A percentile compares a stretch with the other conserved stretches of the same genome.
Conservation (phyloP, 306 rosid species). For the Fragaria vesca region DNA sequence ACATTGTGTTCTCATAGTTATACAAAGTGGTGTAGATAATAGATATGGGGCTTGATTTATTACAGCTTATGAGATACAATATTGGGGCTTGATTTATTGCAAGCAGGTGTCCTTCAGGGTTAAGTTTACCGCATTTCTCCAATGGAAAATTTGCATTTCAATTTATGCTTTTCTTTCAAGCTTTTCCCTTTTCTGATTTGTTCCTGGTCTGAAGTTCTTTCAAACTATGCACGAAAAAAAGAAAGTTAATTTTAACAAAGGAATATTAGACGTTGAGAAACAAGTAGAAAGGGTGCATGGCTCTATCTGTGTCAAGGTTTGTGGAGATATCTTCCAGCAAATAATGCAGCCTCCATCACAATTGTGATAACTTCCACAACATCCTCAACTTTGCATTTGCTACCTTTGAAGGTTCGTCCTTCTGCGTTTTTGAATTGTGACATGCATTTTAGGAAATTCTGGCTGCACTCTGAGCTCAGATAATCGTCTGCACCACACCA, state of each 20-base stretch:
- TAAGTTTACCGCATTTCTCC: neutral
- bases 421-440: constrained; percentile 41
- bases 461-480: constrained; percentile 87
- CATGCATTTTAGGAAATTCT: constrained; percentile 72
- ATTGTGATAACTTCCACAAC: constrained; percentile 61
- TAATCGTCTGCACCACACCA: constrained; percentile 69
- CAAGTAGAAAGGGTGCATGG: neutral
- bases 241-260: neutral
- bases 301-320: constrained; percentile 47
- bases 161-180: neutral
- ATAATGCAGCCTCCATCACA: constrained; percentile 89
- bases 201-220: neutral
- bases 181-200: neutral
- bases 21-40: neutral
- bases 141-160: neutral
- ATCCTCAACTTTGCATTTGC: constrained; percentile 56
- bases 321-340: constrained; percentile 82
- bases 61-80: neutral
- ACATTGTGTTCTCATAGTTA: neutral
- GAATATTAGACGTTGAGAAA: neutral
- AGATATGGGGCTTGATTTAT: neutral
- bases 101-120: neutral
- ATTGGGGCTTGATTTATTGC: neutral
- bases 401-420: constrained; percentile 60
- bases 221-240: neutral